Evolutionary conservation across 1,284 basidiomycete genomes (phyloP).

Genomic region (Phellopilus nigrolimitatus): DNA sequence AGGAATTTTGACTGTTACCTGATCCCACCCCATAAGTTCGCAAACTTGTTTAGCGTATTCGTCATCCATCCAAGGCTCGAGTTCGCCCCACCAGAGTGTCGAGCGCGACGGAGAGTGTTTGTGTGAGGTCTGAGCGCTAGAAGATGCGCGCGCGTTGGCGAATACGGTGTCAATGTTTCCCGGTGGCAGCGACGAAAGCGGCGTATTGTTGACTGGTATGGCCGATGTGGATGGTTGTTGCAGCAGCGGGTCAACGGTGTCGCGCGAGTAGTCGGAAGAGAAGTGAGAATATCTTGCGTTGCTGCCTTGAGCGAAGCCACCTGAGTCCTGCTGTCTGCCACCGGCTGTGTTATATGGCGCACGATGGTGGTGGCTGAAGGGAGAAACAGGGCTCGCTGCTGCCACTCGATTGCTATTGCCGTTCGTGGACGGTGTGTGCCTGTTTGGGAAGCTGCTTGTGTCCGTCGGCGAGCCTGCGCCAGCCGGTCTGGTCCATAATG

Average conservation of each 20-base stretch:
- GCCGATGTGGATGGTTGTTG: constrained; percentile 9
- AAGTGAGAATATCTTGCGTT: constrained; percentile 3
- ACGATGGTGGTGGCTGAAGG: constrained; percentile 17
- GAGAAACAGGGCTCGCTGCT: constrained; percentile 14
- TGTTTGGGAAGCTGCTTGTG: constrained; percentile 4
- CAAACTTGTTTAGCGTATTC: constrained; percentile 83
- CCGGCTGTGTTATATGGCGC: not conserved
- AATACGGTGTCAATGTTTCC: constrained; percentile 5
- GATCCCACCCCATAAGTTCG: constrained; percentile 73
- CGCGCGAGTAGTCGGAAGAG: constrained; percentile 8
- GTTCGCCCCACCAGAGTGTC: constrained; percentile 76
- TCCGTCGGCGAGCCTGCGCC: constrained; percentile 1
- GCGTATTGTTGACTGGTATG: not conserved
- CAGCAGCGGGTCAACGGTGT: constrained; percentile 1
- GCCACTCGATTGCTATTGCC: constrained; percentile 10
- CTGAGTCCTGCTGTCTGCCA: not conserved
- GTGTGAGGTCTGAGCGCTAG: constrained; percentile 22
- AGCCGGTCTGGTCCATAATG: constrained; percentile 17
- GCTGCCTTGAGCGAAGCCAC: not conserved
- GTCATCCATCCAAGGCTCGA: constrained; percentile 91
- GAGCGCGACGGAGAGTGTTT: constrained; percentile 35
- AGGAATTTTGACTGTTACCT: constrained; percentile 65
- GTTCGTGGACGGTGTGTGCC: not conserved
- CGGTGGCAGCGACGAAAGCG: constrained; percentile 14
- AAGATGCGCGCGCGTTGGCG: not conserved